Conservation (phyloP, 345 rosid genomes). For the Syzygium grande region DNA sequence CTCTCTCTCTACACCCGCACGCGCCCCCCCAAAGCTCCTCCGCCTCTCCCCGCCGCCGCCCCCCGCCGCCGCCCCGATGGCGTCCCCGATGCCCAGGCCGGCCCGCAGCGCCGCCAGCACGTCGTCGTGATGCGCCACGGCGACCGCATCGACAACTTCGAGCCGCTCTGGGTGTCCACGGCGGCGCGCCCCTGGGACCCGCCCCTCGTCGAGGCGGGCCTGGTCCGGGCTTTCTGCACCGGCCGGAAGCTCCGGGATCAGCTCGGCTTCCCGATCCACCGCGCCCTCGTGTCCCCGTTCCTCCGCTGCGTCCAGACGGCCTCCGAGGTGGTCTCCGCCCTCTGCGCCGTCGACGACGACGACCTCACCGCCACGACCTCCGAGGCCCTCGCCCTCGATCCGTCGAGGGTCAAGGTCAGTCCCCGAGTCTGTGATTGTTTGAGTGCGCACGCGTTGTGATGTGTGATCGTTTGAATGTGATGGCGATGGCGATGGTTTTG, state of each 20-base stretch:
- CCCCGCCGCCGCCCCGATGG: neutral
- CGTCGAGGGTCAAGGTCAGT: conserved; percentile 9
- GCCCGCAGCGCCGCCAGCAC: conserved; percentile 3
- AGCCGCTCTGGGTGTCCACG: conserved; percentile 13
- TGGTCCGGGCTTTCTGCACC: conserved; percentile 10
- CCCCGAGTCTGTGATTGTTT: neutral
- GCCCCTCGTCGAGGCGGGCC: conserved; percentile 10
- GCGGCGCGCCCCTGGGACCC: conserved; percentile 19
- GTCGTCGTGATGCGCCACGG: conserved; percentile 20
- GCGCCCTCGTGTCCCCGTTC: conserved; percentile 16
- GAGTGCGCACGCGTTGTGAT: neutral
- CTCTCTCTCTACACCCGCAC: conserved; percentile 7
- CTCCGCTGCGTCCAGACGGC: conserved; percentile 16
- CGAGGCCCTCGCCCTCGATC: conserved; percentile 6
- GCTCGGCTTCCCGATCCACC: conserved; percentile 14
- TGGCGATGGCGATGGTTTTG: neutral
- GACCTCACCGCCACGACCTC: neutral
- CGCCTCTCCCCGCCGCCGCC: neutral
- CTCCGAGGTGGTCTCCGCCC: conserved; percentile 11
- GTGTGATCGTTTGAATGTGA: neutral
- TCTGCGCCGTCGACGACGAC: conserved; percentile 9
- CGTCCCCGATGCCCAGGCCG: neutral
- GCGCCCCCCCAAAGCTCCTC: neutral
- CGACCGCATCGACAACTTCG: conserved; percentile 15
- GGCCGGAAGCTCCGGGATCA: conserved; percentile 15